Evolutionary conservation across 192 early-diverging fungal genomes (phyloP), one percentile per base, ranked within the genome.

Genomic region (Coemansia furcata): DNA sequence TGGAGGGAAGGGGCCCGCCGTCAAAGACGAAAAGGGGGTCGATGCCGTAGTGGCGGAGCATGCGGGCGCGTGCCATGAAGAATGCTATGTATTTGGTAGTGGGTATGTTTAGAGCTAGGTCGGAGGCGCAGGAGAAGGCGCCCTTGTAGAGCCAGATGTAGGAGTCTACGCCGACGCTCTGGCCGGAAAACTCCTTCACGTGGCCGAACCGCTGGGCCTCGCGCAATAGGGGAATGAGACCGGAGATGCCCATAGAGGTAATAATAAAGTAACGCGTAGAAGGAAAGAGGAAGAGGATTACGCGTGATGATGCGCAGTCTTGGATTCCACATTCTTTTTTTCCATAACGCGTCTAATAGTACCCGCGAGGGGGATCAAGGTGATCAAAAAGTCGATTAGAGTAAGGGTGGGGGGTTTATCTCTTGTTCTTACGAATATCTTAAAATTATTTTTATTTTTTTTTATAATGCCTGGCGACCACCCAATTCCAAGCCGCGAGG

Each of bases 91-190:
- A 97, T 78, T 93, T 97, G 54, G 36, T 82, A 2, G 95, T 97
- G 6, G 83, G 78, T n/a, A 85, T 67, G 29, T 85, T 87, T 12
- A 86, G 77, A 19, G 85, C 87, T 6, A 98, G 80, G 11, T 98
- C 95, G 19, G 85, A 67, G 0, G 94, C 92, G 65, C 98, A 99
- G 3, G 89, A 69, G 62, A 93, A 92, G 5, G 92, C 92, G 14
- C 92, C 96, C 46, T 87, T 85, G 80, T 98, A 93, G 12, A 99
- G 90, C 98, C 98, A 99, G 4, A 94, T 92, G 73, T 98, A 96
- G 1, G 91, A 92, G 76, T 99, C 98, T 10, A 99, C 87, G 2
- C 89, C 98, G 0, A 99, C 80, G 14, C 83, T 86, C 42, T 81
- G 74, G 9, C 93, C 92, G 12, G 83, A 79, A 64, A 91, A 90